Conservation (phyloP, 2,329 filamentous ascomycete genomes). For the Cladophialophora exuberans region DNA sequence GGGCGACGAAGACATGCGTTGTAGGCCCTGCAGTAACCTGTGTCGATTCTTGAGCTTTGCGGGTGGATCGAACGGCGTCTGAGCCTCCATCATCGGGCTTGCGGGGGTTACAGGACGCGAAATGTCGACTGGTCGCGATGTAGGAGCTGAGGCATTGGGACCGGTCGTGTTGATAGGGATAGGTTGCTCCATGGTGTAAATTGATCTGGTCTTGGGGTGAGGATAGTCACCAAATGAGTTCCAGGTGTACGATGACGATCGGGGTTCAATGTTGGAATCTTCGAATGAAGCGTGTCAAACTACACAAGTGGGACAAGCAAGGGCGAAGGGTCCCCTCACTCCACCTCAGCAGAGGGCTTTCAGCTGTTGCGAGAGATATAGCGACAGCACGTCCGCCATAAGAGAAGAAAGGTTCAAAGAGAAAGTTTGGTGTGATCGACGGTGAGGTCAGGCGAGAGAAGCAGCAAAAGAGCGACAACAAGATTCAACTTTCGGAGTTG, state of each 20-base stretch:
- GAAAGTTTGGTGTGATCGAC: conserved; percentile 1
- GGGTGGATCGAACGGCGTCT: conserved; percentile 42
- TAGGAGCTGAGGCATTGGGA: conserved; percentile 7
- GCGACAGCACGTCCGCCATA: not conserved
- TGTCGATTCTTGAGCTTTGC: conserved; percentile 70
- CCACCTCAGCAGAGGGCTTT: not conserved
- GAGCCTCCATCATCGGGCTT: conserved; percentile 38
- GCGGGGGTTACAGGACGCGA: conserved; percentile 40
- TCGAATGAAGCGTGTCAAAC: conserved; percentile 2
- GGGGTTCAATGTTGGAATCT: not conserved
- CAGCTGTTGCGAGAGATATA: not conserved
- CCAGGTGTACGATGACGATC: conserved; percentile 4
- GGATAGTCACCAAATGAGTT: not conserved
- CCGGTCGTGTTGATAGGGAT: conserved; percentile 15
- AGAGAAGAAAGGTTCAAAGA: not conserved
- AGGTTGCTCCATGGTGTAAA: conserved; percentile 24
- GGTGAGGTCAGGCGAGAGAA: conserved; percentile 21
- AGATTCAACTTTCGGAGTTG: no score
- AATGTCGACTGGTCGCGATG: conserved; percentile 31
- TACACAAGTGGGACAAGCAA: conserved; percentile 6
- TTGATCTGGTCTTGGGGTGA: not conserved
- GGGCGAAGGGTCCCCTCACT: conserved; percentile 6
- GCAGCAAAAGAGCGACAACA: not conserved
- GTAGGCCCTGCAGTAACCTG: conserved; percentile 71
- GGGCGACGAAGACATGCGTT: conserved; percentile 80